A percentile compares a stretch with the other conserved stretches of the same genome.
These are phyloP conservation scores for Erythrophleum ivorense DNA, from an alignment of 331 rosid species.

Conservation along the genomic window DNA sequence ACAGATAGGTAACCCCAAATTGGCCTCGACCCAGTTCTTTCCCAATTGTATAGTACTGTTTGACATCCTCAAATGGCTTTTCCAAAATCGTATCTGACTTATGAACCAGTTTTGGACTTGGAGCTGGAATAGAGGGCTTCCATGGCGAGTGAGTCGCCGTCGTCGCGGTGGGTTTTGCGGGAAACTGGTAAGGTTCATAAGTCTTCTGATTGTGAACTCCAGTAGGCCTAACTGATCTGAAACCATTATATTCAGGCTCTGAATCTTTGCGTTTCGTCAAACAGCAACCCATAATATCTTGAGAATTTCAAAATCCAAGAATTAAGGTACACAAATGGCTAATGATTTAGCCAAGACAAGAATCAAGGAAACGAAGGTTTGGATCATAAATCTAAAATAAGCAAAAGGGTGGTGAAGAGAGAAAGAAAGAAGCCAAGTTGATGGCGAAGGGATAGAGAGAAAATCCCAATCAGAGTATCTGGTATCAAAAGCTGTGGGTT, in stretches of 20 bases:
- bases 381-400: constrained; percentile 34
- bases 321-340: constrained; percentile 6
- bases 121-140: constrained; percentile 44
- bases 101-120: constrained; percentile 48
- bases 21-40: constrained; percentile 95
- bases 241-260: constrained; percentile 44
- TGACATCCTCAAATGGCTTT: constrained; percentile 80
- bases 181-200: constrained; percentile 51
- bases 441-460: not conserved
- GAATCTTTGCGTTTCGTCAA: constrained; percentile 49
- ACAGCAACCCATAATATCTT: constrained; percentile 63
- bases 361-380: constrained; percentile 11
- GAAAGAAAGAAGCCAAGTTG: constrained; percentile 9
- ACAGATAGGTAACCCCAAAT: constrained; percentile 86
- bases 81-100: constrained; percentile 65
- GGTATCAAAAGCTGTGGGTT: constrained; percentile 7
- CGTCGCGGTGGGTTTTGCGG: constrained; percentile 39
- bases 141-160: constrained; percentile 33
- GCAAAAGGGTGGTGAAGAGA: not conserved
- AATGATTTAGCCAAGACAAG: constrained; percentile 19
- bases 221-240: constrained; percentile 42
- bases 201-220: constrained; percentile 45
- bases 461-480: not conserved
- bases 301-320: not conserved
- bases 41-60: constrained; percentile 61